Percentiles rank a stretch among this genome's conserved stretches.
Conservation (phyloP, 1,139 yeast genomes). For the Hemisphaericaspora xylanilytica region DNA sequence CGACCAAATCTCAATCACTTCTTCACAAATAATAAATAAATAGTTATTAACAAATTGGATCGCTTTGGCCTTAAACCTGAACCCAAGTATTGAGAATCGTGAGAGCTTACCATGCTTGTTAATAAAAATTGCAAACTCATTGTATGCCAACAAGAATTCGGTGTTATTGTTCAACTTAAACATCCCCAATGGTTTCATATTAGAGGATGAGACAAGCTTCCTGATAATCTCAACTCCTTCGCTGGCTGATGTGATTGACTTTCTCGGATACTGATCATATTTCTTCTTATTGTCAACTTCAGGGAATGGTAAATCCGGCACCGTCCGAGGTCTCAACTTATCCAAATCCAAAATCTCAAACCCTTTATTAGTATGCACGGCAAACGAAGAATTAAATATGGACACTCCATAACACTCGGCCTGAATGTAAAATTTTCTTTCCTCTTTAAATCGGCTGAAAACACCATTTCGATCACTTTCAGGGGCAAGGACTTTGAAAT, state of each 20-base stretch:
- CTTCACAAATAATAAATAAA: constrained; percentile 63
- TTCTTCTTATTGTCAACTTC: constrained; percentile 15
- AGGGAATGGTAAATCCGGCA: constrained; percentile 34
- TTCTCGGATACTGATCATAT: constrained; percentile 32
- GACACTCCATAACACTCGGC: constrained; percentile 58
- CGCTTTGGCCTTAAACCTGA: constrained; percentile 59
- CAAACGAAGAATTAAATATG: constrained; percentile 58
- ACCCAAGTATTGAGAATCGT: constrained; percentile 54
- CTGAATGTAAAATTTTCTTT: constrained; percentile 47
- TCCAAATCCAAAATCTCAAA: constrained; percentile 66
- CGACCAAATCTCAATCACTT: constrained; percentile 67
- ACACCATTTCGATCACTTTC: constrained; percentile 48
- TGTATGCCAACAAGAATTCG: constrained; percentile 65
- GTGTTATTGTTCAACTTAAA: constrained; percentile 53
- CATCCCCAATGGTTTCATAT: constrained; percentile 58
- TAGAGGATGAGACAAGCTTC: constrained; percentile 33
- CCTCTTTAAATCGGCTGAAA: constrained; percentile 51
- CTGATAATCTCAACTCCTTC: constrained; percentile 30
- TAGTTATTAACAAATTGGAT: constrained; percentile 59
- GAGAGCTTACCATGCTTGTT: constrained; percentile 66
- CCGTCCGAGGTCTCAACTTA: constrained; percentile 53
- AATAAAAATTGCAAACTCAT: constrained; percentile 68
- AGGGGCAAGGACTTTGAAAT: constrained; percentile 53
- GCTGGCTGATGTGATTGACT: constrained; percentile 12
- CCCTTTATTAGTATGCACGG: constrained; percentile 67